These are phyloP conservation scores for Paecilomyces sp. DNA, from an alignment of 2,329 filamentous ascomycete genomes.

Conservation along the genomic window DNA sequence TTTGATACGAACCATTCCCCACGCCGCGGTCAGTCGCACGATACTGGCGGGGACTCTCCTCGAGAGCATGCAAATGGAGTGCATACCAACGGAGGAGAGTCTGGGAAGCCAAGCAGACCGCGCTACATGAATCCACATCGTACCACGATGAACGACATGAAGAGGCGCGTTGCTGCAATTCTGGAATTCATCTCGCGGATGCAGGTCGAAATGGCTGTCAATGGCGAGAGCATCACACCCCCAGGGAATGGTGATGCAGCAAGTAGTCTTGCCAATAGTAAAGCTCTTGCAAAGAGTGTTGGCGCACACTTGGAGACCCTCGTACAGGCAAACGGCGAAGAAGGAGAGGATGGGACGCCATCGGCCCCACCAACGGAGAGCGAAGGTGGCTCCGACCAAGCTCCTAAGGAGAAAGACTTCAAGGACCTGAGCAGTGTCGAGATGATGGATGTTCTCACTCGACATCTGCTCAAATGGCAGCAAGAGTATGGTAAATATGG, in stretches of 20 bases:
- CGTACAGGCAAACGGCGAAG: constrained; percentile 17
- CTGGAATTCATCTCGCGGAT: constrained; percentile 85
- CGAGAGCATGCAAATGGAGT: constrained; percentile 30
- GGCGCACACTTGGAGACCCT: constrained; percentile 26
- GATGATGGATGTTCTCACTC: constrained; percentile 84
- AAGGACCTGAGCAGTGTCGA: constrained; percentile 70
- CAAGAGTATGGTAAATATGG: constrained; percentile 56
- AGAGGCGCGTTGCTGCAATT: constrained; percentile 73
- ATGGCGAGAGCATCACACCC: constrained; percentile 39
- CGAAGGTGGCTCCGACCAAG: constrained; percentile 12
- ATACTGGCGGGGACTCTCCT: constrained; percentile 32
- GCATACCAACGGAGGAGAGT: constrained; percentile 52
- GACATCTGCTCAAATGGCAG: constrained; percentile 79
- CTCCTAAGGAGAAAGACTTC: constrained; percentile 49
- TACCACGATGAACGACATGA: constrained; percentile 82
- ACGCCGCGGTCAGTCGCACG: constrained; percentile 33
- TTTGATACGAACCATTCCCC: constrained; percentile 28
- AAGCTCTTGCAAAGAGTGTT: constrained; percentile 24
- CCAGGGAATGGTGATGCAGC: constrained; percentile 28
- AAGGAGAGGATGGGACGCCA: constrained; percentile 5
- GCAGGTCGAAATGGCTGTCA: constrained; percentile 73
- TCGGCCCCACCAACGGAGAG: constrained; percentile 17
- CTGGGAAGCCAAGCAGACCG: constrained; percentile 54
- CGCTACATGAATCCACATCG: constrained; percentile 49
- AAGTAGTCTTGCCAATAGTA: constrained; percentile 11